Conservation (phyloP, 2,329 filamentous ascomycete species). For the Ramichloridium luteum region DNA sequence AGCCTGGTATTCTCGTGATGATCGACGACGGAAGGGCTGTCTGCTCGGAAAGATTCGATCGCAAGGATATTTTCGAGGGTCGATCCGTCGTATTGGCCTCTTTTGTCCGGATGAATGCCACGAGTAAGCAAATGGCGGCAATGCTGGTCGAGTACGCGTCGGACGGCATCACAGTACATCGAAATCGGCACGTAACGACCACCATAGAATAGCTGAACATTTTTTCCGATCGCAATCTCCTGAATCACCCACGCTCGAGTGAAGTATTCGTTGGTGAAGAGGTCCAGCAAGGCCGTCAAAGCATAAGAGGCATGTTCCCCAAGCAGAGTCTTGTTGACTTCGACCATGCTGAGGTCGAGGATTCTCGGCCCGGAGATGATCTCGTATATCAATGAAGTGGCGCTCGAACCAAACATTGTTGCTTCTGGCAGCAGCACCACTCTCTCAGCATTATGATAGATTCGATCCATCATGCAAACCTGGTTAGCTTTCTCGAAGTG, state of each 20-base stretch:
- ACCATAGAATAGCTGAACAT: slow-evolving; percentile 1
- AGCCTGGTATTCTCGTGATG: too few species aligned
- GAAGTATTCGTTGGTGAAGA: slow-evolving; percentile 1
- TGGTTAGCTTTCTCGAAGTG: slow-evolving; percentile 1
- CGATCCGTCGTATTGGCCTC: too few species aligned
- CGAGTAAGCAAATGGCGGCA: too few species aligned
- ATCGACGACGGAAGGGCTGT: too few species aligned
- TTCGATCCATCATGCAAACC: background rate
- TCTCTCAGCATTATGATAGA: slow-evolving; percentile 1
- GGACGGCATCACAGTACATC: too few species aligned
- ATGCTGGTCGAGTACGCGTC: too few species aligned
- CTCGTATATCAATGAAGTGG: background rate
- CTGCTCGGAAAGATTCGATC: too few species aligned
- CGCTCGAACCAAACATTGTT: background rate
- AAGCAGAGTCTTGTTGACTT: background rate
- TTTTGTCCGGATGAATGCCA: too few species aligned
- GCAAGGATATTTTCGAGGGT: too few species aligned
- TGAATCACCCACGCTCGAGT: background rate
- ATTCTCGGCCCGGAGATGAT: too few species aligned
- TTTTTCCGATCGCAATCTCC: slow-evolving; percentile 1
- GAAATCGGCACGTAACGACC: slow-evolving; percentile 1
- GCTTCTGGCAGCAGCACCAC: slow-evolving; percentile 1
- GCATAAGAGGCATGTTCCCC: background rate
- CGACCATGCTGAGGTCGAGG: too few species aligned
- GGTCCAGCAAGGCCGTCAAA: background rate